Base-by-base conservation (phyloP, 2,329 filamentous ascomycete species). In the Periglandula ipomoeae region DNA sequence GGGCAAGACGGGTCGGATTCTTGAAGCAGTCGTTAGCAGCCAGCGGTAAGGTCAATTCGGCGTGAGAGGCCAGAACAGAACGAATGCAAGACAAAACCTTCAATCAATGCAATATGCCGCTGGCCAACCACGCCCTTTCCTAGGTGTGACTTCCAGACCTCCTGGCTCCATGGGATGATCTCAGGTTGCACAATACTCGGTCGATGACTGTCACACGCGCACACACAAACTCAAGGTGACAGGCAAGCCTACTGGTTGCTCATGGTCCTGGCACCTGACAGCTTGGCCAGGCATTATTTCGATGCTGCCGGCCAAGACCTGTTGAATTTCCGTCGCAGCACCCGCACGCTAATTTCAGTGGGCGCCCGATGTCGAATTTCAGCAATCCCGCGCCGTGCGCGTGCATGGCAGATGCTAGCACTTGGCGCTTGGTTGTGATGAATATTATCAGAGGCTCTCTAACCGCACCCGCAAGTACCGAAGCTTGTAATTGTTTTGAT, bases 131-230 rank as follows among this genome's bases (percentile, higher is more conserved):
- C 41, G 17, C 26, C 27, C 41, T 24, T 30, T 20, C 26, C 8
- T 23, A n/a, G 20, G 37, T 40, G 26, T 40, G 37, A 41, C 37
- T 2, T n/a, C 40, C 46, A 48, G 11, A 41, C 40, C 10, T 27
- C 42, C 42, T 41, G 41, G 34, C 35, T 10, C 23, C 22, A 44
- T 44, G 38, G 40, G 40, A 30, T 40, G 47, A 49, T 27, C 41
- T 43, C 2, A 17, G 17, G 46, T 48, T 37, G 39, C 46, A 44
- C 46, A 48, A 48, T 48, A 22, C 35, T 8, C 35, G 38, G 41
- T 37, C 41, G 19, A 35, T 26, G 11, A 3, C 13, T 47, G 47
- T 49, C 47, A 42, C 47, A 46, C 47, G 24, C 34, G 43, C 35
- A 35, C 10, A 32, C 41, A 34, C 47, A 22, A 32, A 17, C 20